phyloP scores from a whole-genome alignment of 257 asterid species.

The Galeopsis tetrahit region DNA sequence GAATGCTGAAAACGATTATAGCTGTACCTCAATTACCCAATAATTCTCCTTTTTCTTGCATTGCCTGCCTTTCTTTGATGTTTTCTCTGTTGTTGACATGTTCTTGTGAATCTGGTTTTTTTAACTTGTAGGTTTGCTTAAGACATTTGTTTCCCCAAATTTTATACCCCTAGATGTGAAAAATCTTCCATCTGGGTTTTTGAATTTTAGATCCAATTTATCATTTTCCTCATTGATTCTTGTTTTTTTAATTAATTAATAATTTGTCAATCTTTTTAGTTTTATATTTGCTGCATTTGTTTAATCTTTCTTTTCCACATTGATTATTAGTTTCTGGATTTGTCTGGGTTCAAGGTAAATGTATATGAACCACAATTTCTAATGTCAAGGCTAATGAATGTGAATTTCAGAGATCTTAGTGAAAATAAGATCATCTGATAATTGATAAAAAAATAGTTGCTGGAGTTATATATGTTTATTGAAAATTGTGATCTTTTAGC shows the following conservation, averaged over 20 bases:
- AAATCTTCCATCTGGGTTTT: conserved; percentile 33
- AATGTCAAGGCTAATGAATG: conserved; percentile 5
- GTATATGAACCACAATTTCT: neutral
- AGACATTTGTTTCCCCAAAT: neutral
- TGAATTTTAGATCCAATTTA: conserved; percentile 39
- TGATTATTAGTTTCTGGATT: conserved; percentile 9
- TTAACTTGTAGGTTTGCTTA: conserved; percentile 23
- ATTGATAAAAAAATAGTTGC: neutral
- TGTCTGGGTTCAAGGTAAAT: conserved; percentile 18
- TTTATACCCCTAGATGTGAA: neutral
- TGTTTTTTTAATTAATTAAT: neutral
- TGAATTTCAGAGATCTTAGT: conserved; percentile 23
- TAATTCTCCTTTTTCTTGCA: conserved; percentile 29
- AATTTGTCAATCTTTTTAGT: neutral
- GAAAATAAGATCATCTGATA: conserved; percentile 26
- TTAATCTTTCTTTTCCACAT: neutral
- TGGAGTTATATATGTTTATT: conserved; percentile 9
- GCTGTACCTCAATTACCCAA: too few relatives aligned
- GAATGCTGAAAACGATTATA: too few relatives aligned
- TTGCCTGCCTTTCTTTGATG: conserved; percentile 23
- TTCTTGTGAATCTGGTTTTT: conserved; percentile 12
- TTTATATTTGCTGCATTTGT: too few relatives aligned
- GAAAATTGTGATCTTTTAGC: conserved; percentile 29
- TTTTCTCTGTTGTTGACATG: neutral
- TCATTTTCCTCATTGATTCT: neutral